Conservation (phyloP, 176 grass and related monocot species). For the Oryza brachyantha region DNA sequence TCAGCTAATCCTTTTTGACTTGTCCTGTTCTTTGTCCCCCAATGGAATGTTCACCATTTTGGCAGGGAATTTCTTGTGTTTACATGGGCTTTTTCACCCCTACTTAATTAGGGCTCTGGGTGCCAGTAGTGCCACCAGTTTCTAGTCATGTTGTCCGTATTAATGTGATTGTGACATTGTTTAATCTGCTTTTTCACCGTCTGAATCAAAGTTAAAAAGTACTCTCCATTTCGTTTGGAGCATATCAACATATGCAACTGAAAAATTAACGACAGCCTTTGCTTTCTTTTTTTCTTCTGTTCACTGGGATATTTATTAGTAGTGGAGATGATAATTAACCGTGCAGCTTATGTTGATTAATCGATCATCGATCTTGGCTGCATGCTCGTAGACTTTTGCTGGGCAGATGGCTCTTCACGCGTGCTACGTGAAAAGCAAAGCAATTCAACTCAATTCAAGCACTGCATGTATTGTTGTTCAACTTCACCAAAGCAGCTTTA, state of each 20-base stretch:
- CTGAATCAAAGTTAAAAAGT: neutral
- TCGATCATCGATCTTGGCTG: neutral
- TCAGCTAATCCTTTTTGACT: constrained; percentile 33
- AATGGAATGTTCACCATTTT: constrained; percentile 28
- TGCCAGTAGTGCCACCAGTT: neutral
- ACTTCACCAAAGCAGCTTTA: neutral
- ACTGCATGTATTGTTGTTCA: neutral
- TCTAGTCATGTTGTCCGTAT: constrained; percentile 12
- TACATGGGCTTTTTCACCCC: constrained; percentile 26
- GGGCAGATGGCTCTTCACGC: constrained; percentile 23
- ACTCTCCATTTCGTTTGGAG: neutral
- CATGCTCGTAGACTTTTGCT: constrained; percentile 10
- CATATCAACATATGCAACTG: neutral
- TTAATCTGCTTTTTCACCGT: neutral
- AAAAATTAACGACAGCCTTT: neutral
- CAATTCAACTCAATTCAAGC: neutral
- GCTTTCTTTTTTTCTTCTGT: neutral
- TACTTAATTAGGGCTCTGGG: neutral
- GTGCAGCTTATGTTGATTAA: constrained; percentile 38
- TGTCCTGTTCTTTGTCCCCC: neutral
- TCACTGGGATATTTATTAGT: neutral
- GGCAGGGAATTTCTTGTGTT: constrained; percentile 37
- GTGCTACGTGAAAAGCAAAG: constrained; percentile 24
- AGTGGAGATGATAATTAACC: constrained; percentile 7
- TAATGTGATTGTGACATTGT: neutral